Conservation (phyloP, 805 yeast species). For the Cyberlindnera mycetangii region DNA sequence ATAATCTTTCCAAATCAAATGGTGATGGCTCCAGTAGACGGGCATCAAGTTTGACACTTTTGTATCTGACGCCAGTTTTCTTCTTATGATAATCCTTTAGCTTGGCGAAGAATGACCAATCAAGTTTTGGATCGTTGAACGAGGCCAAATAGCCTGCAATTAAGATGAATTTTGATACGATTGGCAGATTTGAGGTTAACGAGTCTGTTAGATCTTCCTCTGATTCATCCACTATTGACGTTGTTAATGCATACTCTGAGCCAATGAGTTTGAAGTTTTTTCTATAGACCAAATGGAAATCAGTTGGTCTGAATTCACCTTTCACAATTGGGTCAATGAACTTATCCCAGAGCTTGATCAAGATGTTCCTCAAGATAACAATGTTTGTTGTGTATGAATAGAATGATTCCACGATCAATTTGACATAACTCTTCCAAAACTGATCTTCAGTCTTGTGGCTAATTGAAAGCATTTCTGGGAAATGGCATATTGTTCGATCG, state of each 20-base stretch:
- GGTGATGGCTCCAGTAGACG: constrained; percentile 66
- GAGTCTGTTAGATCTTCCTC: constrained; percentile 11
- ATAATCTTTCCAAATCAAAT: constrained; percentile 73
- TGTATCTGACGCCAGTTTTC: constrained; percentile 37
- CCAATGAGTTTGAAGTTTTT: constrained; percentile 29
- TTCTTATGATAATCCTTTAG: constrained; percentile 44
- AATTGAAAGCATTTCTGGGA: constrained; percentile 10
- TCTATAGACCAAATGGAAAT: constrained; percentile 29
- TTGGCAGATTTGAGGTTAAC: constrained; percentile 47
- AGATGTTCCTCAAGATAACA: constrained; percentile 15
- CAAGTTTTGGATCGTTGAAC: constrained; percentile 65
- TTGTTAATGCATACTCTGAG: constrained; percentile 32
- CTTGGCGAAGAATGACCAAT: constrained; percentile 66
- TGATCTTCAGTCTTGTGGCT: not conserved
- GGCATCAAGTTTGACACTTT: constrained; percentile 46
- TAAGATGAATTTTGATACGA: constrained; percentile 64
- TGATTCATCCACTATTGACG: constrained; percentile 21
- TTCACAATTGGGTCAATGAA: constrained; percentile 20
- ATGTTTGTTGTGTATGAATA: constrained; percentile 25
- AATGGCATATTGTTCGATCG: constrained; percentile 4
- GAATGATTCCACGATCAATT: constrained; percentile 25
- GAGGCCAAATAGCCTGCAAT: constrained; percentile 85
- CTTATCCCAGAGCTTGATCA: constrained; percentile 23
- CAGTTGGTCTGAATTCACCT: constrained; percentile 15
- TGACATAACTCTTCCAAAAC: constrained; percentile 26